Percentiles rank a stretch among this genome's conserved stretches.
Evolutionary conservation across 257 asterid species (phyloP).

Genomic region (Oldenlandia corymbosa): DNA sequence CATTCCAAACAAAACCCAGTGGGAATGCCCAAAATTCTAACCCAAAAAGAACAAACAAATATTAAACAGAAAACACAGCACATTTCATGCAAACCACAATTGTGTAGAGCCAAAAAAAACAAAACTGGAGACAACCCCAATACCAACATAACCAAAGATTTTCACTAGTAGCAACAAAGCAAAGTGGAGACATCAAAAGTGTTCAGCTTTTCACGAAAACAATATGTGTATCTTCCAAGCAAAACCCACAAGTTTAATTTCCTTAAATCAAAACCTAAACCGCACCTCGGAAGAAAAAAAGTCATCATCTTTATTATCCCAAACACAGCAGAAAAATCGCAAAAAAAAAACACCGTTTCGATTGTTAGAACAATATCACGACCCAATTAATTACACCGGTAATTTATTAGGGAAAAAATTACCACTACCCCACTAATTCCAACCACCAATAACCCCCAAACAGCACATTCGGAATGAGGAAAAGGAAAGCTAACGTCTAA

Average conservation of each 20-base stretch:
- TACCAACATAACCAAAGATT: not conserved
- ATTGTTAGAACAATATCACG: not conserved
- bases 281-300: not conserved
- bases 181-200: not conserved
- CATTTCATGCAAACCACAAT: not conserved
- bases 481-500: slow-evolving; percentile 19
- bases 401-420: not conserved
- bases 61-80: no score
- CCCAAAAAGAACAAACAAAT: not conserved
- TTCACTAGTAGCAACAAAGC: not conserved
- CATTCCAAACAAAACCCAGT: not conserved
- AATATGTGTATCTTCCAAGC: not conserved
- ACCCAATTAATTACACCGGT: not conserved
- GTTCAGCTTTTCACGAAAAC: slow-evolving; percentile 1
- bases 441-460: not conserved
- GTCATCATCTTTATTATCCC: no score
- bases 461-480: not conserved
- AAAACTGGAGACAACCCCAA: not conserved
- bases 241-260: not conserved
- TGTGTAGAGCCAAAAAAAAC: no score
- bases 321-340: not conserved
- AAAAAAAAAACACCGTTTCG: not conserved
- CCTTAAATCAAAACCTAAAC: not conserved
- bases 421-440: not conserved
- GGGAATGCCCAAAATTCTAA: not conserved